phyloP scores from a whole-genome alignment of 305 asterid species.

The Rubia tinctorum region DNA sequence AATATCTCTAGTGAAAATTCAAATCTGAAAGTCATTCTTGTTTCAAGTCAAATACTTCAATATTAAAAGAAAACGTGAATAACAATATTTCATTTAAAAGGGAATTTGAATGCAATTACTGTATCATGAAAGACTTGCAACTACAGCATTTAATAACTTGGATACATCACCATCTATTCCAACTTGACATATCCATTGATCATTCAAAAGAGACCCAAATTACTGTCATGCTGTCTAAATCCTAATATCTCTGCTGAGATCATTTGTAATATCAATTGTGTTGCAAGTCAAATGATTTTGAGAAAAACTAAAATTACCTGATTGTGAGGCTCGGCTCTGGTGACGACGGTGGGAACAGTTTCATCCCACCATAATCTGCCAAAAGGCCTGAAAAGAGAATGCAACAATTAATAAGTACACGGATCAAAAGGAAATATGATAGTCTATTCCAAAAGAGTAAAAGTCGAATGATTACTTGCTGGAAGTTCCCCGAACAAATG shows the following conservation, averaged over 20 bases:
- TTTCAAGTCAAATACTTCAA: too few relatives aligned
- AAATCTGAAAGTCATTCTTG: too few relatives aligned
- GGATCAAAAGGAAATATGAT: background rate
- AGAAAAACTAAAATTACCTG: conserved; percentile 20
- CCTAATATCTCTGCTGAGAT: background rate
- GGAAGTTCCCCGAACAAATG: conserved; percentile 38
- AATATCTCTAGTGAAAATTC: too few relatives aligned
- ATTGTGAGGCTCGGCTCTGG: conserved; percentile 46
- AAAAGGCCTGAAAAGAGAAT: conserved; percentile 60
- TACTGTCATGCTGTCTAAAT: background rate
- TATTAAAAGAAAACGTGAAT: too few relatives aligned
- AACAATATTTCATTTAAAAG: too few relatives aligned
- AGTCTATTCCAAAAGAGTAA: background rate
- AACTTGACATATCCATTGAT: background rate
- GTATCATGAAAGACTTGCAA: too few relatives aligned
- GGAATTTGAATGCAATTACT: too few relatives aligned
- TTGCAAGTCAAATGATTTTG: background rate
- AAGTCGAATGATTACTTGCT: conserved; percentile 21
- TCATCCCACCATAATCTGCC: conserved; percentile 94
- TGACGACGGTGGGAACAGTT: conserved; percentile 82
- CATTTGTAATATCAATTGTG: too few relatives aligned
- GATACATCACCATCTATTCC: too few relatives aligned
- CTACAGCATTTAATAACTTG: too few relatives aligned
- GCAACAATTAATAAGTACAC: background rate
- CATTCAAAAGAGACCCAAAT: background rate